phyloP scores from a whole-genome alignment of 2,329 filamentous ascomycete genomes.

The Talaromyces sp. region DNA sequence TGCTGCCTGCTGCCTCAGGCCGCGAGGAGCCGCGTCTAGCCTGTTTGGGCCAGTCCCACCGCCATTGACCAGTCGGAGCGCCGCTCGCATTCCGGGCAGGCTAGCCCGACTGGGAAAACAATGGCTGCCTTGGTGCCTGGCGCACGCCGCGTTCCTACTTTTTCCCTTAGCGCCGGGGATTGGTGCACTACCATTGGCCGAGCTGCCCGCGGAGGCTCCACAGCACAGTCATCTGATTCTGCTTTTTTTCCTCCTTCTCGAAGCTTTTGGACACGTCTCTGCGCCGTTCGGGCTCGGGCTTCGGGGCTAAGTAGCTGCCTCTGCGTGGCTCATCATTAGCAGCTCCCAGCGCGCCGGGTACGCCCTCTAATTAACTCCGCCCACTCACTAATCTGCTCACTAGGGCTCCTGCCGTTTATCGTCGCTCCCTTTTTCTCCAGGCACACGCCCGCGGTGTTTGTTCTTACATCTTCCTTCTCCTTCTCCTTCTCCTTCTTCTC shows the following conservation, averaged over 20 bases:
- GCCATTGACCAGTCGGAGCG: slow-evolving; percentile 1
- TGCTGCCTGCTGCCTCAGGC: not conserved
- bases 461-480: not conserved
- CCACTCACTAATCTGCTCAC: not conserved
- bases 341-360: not conserved
- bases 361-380: not conserved
- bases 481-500: not conserved
- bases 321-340: not conserved
- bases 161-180: not conserved
- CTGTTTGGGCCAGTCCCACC: not conserved
- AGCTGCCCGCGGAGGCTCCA: not conserved
- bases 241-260: not conserved
- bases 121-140: not conserved
- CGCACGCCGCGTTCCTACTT: not conserved
- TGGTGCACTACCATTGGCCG: not conserved
- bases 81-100: not conserved
- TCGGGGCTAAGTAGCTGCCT: not conserved
- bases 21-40: not conserved
- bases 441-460: not conserved
- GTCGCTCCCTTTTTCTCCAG: not conserved
- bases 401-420: not conserved
- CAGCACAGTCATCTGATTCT: not conserved
- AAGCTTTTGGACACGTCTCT: not conserved
- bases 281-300: not conserved
- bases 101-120: not conserved